Evolutionary conservation across 257 asterid genomes (phyloP), one percentile per base, ranked within the genome.

Genomic region (Verbena officinalis): DNA sequence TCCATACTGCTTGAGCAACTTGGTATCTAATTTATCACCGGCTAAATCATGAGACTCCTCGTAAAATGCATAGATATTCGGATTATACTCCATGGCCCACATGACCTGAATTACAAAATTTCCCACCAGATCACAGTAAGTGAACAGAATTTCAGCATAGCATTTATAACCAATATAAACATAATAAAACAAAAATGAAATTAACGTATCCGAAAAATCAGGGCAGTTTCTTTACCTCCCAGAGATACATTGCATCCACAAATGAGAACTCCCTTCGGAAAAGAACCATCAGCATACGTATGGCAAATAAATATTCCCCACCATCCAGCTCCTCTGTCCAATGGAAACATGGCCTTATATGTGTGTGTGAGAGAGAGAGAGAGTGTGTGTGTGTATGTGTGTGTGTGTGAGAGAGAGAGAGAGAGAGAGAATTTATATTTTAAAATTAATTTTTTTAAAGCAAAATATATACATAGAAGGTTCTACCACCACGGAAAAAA

Each of bases 1-100:
- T 20, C 98, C 97, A 23, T 87, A 92, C 62, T 82, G 89, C 71
- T 87, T 87, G 53, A 85, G 86, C 78, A 57, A 57, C 79, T 84
- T 89, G 53, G 62, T 51, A 57, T 56, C 78, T 48, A 83, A 58
- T 73, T 86, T 85, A 4, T 19, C 73, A 31, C 73, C 86, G n/a
- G 80, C 40, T n/a, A 71, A 34, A 30, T 76, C 82, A 5, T 67
- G 67, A 9, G 84, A 54, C 44, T 84, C 86, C 81, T 84, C 98
- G 22, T 92, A 92, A n/a, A 53, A 33, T 5, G 84, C 20, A 70
- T 69, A 92, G 45, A 75, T 79, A 71, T 85, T 78, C 4, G 98
- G 98, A 68, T 89, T 85, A 83, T 92, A 92, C 68, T 92, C 98
- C 98, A 92, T 89, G 34, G 98, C 98, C 98, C 98, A 92, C 98